Base-by-base conservation (phyloP, 345 rosid genomes). In the Cardiospermum halicacabum region DNA sequence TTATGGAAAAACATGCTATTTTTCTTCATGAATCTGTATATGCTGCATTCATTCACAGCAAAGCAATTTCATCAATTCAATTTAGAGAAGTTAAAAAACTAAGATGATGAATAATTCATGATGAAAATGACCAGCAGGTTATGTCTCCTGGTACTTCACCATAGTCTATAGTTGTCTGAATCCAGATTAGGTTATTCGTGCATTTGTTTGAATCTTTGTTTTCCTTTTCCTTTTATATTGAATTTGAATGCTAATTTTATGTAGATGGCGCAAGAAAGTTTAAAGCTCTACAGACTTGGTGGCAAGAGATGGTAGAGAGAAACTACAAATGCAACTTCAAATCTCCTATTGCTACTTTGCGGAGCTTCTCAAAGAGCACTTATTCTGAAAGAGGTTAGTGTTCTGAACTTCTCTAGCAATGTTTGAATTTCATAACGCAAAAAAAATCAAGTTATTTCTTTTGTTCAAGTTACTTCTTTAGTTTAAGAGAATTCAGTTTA, bases 211-310 rank as follows among this genome's bases (percentile, higher is more conserved):
- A 51, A 42, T 18, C 18, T 3, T 47, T 69, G 11, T 40, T 56
- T 47, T n/a, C n/a, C n/a, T n/a, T n/a, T n/a, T n/a, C n/a, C n/a
- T 12, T 3, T 37, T 56, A 19, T 43, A 12, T 56, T 43, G 6
- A 36, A 13, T 3, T 58, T 26, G 39, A 22, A 27, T 49, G 56
- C 15, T 45, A 28, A 18, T 60, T 58, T 49, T 32, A 57, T 76
- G 72, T 81, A 85, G 98, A 85, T 76, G 87, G 90, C 69, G 77
- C 80, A 5, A 85, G 71, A 64, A 90, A 69, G 68, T 93, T 90
- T 75, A 84, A 76, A 71, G 90, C 90, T 37, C 83, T 93, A 62
- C 89, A 82, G 73, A 83, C 94, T 64, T 90, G 98, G 97, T 93
- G 98, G 98, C 94, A 69, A 77, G 84, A 81, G 55, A 88, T 90